Conservation (phyloP, 352 stramenopile species). For the Thraustochytrium sp. region DNA sequence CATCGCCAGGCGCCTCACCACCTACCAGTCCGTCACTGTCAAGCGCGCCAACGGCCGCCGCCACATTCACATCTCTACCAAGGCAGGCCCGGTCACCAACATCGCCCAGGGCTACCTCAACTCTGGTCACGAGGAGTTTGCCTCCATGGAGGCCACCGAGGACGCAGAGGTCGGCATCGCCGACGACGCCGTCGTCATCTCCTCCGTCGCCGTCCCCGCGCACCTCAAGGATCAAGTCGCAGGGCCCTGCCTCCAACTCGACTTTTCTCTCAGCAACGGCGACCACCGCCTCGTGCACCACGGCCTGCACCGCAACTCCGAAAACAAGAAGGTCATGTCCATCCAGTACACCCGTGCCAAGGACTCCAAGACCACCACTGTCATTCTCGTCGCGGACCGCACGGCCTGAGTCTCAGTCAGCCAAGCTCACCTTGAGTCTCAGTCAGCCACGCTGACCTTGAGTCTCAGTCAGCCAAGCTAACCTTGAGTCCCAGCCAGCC, state of each 20-base stretch:
- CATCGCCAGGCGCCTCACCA: not conserved
- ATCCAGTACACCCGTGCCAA: slow-evolving; percentile 17
- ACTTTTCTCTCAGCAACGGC: not conserved
- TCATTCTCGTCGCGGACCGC: not conserved
- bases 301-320: not conserved
- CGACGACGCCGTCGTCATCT: not conserved
- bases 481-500: too few relatives aligned
- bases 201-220: not conserved
- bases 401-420: not conserved
- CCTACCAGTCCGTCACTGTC: not conserved
- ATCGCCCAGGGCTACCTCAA: slow-evolving; percentile 2
- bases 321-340: slow-evolving; percentile 33
- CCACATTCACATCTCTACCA: not conserved
- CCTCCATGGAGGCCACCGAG: not conserved
- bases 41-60: not conserved
- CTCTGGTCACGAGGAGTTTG: not conserved
- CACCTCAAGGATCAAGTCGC: not conserved
- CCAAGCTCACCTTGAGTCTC: too few relatives aligned
- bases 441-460: too few relatives aligned
- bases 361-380: not conserved
- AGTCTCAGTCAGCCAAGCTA: too few relatives aligned
- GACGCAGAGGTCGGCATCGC: not conserved
- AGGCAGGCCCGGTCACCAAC: not conserved
- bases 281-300: slow-evolving; percentile 25
- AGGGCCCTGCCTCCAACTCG: not conserved